Base-by-base conservation (phyloP, 1,284 basidiomycete genomes). In the Lignosus rhinocerotis region DNA sequence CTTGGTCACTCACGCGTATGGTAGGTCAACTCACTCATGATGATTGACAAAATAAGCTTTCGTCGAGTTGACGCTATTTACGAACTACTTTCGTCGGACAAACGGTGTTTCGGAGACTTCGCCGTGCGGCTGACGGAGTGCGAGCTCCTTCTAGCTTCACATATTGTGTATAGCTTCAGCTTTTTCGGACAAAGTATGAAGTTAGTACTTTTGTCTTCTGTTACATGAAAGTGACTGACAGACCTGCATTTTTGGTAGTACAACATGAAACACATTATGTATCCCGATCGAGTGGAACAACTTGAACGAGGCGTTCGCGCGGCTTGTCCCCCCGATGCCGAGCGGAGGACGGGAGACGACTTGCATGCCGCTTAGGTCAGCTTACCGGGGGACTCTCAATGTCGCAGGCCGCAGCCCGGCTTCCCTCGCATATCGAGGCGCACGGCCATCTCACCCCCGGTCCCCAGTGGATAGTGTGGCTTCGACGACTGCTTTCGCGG, bases 401-500 rank as follows among this genome's bases (percentile, higher is more conserved):
- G n/a, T n/a, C n/a, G n/a, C n/a, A n/a, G n/a, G n/a, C n/a, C n/a
- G n/a, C n/a, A n/a, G n/a, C 74, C 10, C 75, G 85, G 4, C 73
- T 86, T 12, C 78, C 78, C 42, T 81, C 82, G 0, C 77, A 85
- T 1, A 78, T 85, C 9, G 81, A 84, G 61, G 77, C 81, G 0
- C 83, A 86, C 63, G 78, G 79, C 65, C 36, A 38, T n/a, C 50
- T 51, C 25, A 78, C 78, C 66, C 71, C 73, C 6, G 77, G 77
- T 48, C 66, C 71, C 73, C 6, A 77, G 77, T 48, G 64, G 78
- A 1, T 76, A 77, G 5, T 51, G 61, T 14, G 62, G 64, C 46
- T 82, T 85, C 58, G 83, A 85, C 57, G 83, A 85, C 63, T 84
- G 85, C 61, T 80, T 85, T 62, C 78, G 80, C 66, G 84, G 50